Evolutionary conservation across 371 early-diverging fungal genomes (phyloP).

Genomic region (Lichtheimia ramosa): DNA sequence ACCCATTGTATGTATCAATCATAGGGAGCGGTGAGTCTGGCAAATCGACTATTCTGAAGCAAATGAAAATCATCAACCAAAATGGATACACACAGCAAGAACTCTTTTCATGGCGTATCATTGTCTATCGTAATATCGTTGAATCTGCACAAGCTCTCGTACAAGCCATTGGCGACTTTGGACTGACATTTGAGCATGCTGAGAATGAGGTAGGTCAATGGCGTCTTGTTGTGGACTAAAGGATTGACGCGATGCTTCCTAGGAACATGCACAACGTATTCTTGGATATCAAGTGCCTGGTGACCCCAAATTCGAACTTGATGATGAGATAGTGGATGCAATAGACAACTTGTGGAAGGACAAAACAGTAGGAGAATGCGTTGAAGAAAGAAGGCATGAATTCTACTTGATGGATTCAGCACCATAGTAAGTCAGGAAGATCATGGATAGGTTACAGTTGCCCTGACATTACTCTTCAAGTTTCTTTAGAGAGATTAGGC

Average conservation of each 20-base stretch:
- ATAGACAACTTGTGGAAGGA: constrained; percentile 69
- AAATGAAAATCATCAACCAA: constrained; percentile 90
- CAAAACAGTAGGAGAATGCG: constrained; percentile 48
- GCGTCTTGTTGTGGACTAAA: not conserved
- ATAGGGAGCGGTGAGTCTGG: constrained; percentile 84
- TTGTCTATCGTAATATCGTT: constrained; percentile 75
- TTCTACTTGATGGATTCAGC: constrained; percentile 81
- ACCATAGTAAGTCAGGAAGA: constrained; percentile 27
- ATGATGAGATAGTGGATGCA: constrained; percentile 56
- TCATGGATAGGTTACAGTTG: too few species aligned
- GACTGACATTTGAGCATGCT: constrained; percentile 39
- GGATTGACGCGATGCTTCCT: not conserved
- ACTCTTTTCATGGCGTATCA: constrained; percentile 63
- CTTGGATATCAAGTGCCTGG: constrained; percentile 49
- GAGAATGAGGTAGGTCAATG: constrained; percentile 32
- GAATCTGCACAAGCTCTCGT: constrained; percentile 67
- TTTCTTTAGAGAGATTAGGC: constrained; percentile 60
- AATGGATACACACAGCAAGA: constrained; percentile 82
- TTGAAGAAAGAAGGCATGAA: constrained; percentile 58
- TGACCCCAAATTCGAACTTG: constrained; percentile 53
- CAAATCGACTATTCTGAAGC: constrained; percentile 86
- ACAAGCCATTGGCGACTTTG: constrained; percentile 53
- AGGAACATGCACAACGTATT: constrained; percentile 37
- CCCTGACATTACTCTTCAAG: constrained; percentile 21
- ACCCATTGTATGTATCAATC: too few species aligned